Evolutionary conservation across 345 rosid species (phyloP), one percentile per base, ranked within the genome.

Genomic region (Acer yangbiense): DNA sequence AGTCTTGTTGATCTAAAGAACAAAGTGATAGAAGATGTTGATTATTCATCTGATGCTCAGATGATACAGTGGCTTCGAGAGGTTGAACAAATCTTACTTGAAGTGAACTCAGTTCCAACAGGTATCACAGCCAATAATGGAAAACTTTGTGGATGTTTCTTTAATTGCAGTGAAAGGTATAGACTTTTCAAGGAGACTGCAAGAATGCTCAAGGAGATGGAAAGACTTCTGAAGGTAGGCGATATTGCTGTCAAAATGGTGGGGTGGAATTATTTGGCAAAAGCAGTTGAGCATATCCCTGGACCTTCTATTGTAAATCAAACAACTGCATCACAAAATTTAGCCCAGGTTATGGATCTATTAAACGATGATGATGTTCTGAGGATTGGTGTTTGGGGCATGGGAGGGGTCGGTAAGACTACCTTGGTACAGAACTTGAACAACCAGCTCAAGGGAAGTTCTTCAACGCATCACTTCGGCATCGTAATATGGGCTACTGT

Each of bases 321-420:
- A 57, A 57, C 62, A 57, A 57, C 62, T 18, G 62, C 62, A 16
- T 57, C 62, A 5, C 18, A 17, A 17, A 57, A 1, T 7, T 57
- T 57, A 18, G 9, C 23, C 20, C 18, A 1, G 18, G 62, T 57
- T 57, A 57, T 57, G 62, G 62, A 57, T 18, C 18, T 17, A 18
- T 17, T n/a, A 32, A 32, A 32, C 0, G 69, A 80, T 23, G 63
- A 54, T 17, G 27, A 14, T 13, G 64, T 83, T 14, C 68, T 62
- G 43, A 77, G 80, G 72, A 68, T 83, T 25, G 86, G 73, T 16
- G 78, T 81, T 6, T 78, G 80, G 77, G 84, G 84, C 3, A 78
- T 78, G 76, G 84, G 82, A 7, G 80, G 86, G 14, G 58, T 84
- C 2, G 82, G 82, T 39, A 84, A 78, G 83, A 84, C 82, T 6